Conservation (phyloP, 345 rosid species). For the Rhizophora mangle region DNA sequence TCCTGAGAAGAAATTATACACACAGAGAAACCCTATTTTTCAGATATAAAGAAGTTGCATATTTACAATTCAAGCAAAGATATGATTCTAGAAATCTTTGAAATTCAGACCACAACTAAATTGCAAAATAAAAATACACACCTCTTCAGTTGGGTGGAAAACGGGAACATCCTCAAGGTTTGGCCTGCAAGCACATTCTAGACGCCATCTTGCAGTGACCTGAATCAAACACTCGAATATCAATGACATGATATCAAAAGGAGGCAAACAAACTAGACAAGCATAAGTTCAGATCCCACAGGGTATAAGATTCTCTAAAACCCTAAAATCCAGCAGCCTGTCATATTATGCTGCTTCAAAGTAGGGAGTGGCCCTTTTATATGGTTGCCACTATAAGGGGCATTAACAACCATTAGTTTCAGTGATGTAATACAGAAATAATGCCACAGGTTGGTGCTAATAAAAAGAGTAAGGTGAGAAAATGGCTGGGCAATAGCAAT, state of each 20-base stretch:
- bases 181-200: conserved; percentile 71
- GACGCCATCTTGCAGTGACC: conserved; percentile 82
- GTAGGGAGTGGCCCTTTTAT: not conserved
- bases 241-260: conserved; percentile 9
- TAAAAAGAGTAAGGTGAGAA: conserved; percentile 1
- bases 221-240: conserved; percentile 31
- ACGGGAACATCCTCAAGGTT: conserved; percentile 79
- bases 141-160: conserved; percentile 96
- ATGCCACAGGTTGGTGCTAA: conserved; percentile 4
- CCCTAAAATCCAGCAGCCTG: no score
- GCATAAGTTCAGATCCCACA: no score
- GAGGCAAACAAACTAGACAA: no score
- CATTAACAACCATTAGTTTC: conserved; percentile 5
- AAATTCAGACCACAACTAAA: conserved; percentile 18
- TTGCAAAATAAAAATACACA: conserved; percentile 27
- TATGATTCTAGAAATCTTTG: not conserved
- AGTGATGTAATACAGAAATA: not conserved
- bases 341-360: not conserved
- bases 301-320: no score
- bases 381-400: conserved; percentile 3
- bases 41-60: not conserved
- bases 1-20: conserved; percentile 50
- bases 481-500: not conserved
- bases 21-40: conserved; percentile 22
- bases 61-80: conserved; percentile 13